Conservation (phyloP, 1,284 basidiomycete genomes). For the Trametes pubescens region DNA sequence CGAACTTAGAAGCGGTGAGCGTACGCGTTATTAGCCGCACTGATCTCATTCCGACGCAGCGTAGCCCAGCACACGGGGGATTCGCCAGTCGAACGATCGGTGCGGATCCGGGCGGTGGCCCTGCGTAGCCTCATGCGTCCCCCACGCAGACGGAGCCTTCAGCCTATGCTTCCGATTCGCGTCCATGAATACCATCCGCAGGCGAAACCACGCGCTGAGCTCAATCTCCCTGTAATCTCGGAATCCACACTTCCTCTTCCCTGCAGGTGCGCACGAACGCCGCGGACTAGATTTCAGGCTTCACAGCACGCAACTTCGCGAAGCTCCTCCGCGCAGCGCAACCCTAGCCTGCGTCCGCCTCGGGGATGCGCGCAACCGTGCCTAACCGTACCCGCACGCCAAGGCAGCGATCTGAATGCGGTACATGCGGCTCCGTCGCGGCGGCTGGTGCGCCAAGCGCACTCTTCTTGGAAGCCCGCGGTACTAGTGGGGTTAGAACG, state of each 20-base stretch:
- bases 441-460: constrained; percentile 10
- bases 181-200: not conserved
- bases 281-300: constrained; percentile 18
- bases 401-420: constrained; percentile 5
- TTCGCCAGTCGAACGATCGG: not conserved
- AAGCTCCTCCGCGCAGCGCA: not conserved
- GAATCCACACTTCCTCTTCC: not conserved
- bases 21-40: not conserved
- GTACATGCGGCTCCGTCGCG: constrained; percentile 13
- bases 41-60: not conserved
- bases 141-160: constrained; percentile 10
- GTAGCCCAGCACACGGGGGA: not conserved
- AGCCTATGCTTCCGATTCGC: constrained; percentile 4
- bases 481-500: constrained; percentile 10
- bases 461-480: constrained; percentile 7
- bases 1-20: constrained; percentile 1
- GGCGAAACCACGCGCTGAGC: not conserved
- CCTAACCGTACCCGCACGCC: not conserved
- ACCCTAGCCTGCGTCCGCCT: not conserved
- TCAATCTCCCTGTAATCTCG: constrained; percentile 19
- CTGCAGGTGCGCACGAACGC: not conserved
- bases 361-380: not conserved
- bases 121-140: constrained; percentile 5
- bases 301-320: constrained; percentile 4
- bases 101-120: not conserved